Conservation (phyloP, 805 yeast species). For the Nakazawaea siamensis region DNA sequence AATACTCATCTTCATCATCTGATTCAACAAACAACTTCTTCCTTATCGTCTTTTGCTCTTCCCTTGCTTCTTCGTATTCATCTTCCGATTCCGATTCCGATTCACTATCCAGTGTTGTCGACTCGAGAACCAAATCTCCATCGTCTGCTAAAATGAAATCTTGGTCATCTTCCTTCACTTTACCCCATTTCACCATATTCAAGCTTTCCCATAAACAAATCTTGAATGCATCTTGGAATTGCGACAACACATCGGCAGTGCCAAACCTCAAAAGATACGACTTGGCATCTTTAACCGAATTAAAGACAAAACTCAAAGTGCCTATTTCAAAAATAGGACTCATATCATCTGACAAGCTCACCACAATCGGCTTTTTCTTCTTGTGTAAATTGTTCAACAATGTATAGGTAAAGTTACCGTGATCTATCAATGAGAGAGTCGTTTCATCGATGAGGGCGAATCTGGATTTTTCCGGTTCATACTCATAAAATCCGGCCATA, state of each 20-base stretch:
- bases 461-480: constrained; percentile 39
- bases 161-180: constrained; percentile 33
- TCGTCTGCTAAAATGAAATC: constrained; percentile 53
- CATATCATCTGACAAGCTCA: constrained; percentile 39
- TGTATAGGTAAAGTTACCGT: constrained; percentile 44
- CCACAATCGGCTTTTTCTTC: constrained; percentile 13
- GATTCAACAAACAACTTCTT: constrained; percentile 22
- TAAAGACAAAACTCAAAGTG: constrained; percentile 55
- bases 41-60: constrained; percentile 12
- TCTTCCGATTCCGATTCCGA: constrained; percentile 23
- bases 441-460: constrained; percentile 35
- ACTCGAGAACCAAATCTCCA: constrained; percentile 29
- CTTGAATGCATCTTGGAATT: constrained; percentile 47
- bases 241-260: constrained; percentile 27
- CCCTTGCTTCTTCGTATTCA: constrained; percentile 21
- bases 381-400: constrained; percentile 37
- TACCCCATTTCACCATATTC: constrained; percentile 42
- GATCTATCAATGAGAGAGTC: constrained; percentile 32
- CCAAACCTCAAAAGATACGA: constrained; percentile 61
- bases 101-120: constrained; percentile 22
- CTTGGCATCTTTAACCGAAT: constrained; percentile 32
- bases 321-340: constrained; percentile 61
- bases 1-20: constrained; percentile 24
- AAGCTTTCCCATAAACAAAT: constrained; percentile 53
- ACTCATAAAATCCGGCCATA: constrained; percentile 39